These are phyloP conservation scores for Aspergillus kassunensis DNA, from an alignment of 495 filamentous ascomycete genomes.

Conservation along the genomic window DNA sequence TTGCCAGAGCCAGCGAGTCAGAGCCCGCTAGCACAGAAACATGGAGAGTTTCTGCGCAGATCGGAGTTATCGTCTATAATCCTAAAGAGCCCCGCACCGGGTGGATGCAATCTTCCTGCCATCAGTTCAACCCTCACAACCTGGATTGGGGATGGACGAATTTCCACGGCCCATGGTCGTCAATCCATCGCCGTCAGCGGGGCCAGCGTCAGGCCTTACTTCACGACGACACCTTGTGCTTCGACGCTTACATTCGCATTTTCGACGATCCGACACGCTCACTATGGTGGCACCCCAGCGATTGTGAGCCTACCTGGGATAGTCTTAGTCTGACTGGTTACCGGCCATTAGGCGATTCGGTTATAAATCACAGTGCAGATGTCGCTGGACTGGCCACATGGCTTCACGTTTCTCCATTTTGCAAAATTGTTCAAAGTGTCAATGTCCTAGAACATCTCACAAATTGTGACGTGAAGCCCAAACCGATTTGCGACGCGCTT, in stretches of 20 bases:
- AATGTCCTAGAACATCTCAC: constrained; percentile 47
- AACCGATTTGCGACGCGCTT: constrained; percentile 47
- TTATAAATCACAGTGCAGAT: constrained; percentile 47
- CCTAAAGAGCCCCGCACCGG: constrained; percentile 60
- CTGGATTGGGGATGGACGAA: constrained; percentile 67
- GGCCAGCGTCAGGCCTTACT: constrained; percentile 59
- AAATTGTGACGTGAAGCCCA: constrained; percentile 47
- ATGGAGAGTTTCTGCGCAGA: constrained; percentile 57
- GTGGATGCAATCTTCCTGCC: constrained; percentile 52
- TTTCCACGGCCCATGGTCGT: constrained; percentile 58
- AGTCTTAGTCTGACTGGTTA: constrained; percentile 60
- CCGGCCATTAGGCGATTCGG: constrained; percentile 46
- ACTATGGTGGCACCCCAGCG: constrained; percentile 59
- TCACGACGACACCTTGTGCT: constrained; percentile 59
- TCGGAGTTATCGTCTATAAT: constrained; percentile 63
- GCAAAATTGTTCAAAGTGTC: constrained; percentile 49
- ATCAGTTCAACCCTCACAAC: constrained; percentile 56
- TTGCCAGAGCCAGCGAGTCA: constrained; percentile 9
- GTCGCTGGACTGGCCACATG: constrained; percentile 53
- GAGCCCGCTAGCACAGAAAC: constrained; percentile 15
- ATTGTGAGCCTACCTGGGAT: constrained; percentile 73
- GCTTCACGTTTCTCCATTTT: constrained; percentile 57
- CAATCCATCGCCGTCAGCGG: constrained; percentile 54
- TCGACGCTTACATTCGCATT: constrained; percentile 61
- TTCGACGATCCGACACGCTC: constrained; percentile 58